phyloP scores from a whole-genome alignment of 1,284 basidiomycete species.

The Ceratobasidium sp. region DNA sequence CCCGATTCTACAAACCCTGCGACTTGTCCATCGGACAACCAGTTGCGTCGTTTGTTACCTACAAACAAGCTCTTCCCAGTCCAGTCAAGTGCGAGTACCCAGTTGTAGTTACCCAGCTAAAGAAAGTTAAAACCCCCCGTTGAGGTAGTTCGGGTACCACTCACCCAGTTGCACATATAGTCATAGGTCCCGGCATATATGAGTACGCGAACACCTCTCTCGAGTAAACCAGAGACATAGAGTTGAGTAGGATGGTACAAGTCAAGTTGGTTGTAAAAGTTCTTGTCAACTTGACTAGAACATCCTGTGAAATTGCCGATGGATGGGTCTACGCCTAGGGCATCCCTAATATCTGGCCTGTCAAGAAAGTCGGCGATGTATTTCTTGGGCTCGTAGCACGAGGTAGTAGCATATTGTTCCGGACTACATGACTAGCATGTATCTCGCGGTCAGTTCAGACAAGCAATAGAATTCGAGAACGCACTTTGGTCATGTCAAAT shows the following conservation, averaged over 20 bases:
- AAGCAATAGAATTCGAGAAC: neutral
- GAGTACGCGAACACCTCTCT: slow-evolving; percentile 72
- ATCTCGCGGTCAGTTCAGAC: neutral
- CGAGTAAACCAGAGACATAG: slow-evolving; percentile 59
- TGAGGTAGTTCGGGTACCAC: neutral
- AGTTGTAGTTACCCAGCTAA: slow-evolving; percentile 55
- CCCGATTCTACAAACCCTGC: slow-evolving; percentile 67
- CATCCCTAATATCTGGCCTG: slow-evolving; percentile 54
- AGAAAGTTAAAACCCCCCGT: neutral
- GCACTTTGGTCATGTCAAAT: slow-evolving; percentile 24
- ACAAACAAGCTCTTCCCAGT: slow-evolving; percentile 54
- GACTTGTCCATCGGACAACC: slow-evolving; percentile 58
- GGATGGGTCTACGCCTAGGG: slow-evolving; percentile 53
- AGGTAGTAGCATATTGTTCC: neutral
- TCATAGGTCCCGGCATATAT: slow-evolving; percentile 72
- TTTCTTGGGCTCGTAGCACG: slow-evolving; percentile 57
- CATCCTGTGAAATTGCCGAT: slow-evolving; percentile 52
- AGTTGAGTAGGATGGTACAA: slow-evolving; percentile 25
- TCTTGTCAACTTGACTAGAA: slow-evolving; percentile 50
- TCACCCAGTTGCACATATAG: slow-evolving; percentile 37
- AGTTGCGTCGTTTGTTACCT: slow-evolving; percentile 54
- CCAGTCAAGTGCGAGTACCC: slow-evolving; percentile 57
- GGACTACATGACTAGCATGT: neutral
- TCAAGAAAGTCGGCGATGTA: slow-evolving; percentile 56
- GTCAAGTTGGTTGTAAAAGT: slow-evolving; percentile 39